These are phyloP conservation scores for Boletus tomentosulus DNA, from an alignment of 768 basidiomycete species.

Conservation along the genomic window DNA sequence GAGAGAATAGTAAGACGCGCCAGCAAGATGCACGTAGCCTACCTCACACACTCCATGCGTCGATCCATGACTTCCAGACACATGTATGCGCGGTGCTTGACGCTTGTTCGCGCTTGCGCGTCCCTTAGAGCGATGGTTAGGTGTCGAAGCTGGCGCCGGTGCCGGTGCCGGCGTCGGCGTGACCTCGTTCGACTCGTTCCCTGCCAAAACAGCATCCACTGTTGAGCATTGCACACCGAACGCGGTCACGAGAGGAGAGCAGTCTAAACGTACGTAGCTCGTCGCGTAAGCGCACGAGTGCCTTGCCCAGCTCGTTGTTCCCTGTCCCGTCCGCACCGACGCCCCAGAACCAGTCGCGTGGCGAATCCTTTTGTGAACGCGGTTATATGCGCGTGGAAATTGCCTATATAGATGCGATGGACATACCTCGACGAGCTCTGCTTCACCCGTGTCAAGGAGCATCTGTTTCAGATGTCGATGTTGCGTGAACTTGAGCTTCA, in stretches of 20 bases:
- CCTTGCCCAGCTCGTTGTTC: conserved; percentile 70
- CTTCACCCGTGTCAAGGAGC: conserved; percentile 61
- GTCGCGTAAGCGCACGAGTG: conserved; percentile 57
- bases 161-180: not conserved
- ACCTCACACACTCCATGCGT: conserved; percentile 23
- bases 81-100: conserved; percentile 9
- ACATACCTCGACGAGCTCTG: conserved; percentile 63
- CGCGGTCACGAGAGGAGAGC: not conserved
- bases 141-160: not conserved
- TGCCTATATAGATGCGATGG: not conserved
- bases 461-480: conserved; percentile 54
- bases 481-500: conserved; percentile 69
- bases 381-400: not conserved
- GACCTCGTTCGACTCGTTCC: conserved; percentile 4
- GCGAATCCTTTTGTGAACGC: conserved; percentile 50
- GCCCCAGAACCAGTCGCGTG: conserved; percentile 76
- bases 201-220: not conserved
- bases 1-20: not conserved
- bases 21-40: not conserved
- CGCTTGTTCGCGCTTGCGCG: conserved; percentile 1
- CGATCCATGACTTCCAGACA: conserved; percentile 3
- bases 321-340: conserved; percentile 62
- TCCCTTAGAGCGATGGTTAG: conserved; percentile 1
- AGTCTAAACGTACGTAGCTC: conserved; percentile 39
- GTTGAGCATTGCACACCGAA: conserved; percentile 4